These are phyloP conservation scores for Tuber brumale DNA, from an alignment of 495 filamentous ascomycete genomes.

Conservation along the genomic window DNA sequence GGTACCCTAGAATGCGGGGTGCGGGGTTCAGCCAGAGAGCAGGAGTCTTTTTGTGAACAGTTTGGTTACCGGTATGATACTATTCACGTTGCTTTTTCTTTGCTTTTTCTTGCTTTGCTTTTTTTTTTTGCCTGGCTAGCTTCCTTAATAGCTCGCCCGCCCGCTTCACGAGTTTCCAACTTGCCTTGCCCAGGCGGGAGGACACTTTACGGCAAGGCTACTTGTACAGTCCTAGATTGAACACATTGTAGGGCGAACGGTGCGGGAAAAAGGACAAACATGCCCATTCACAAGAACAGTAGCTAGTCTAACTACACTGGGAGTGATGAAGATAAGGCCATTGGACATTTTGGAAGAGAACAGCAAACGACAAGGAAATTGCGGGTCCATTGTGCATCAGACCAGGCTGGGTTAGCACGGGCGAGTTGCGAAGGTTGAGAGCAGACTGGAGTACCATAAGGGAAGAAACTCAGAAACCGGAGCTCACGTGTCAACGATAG, in stretches of 20 bases:
- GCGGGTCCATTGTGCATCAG: not conserved
- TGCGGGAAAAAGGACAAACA: not conserved
- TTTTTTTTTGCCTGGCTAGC: not conserved
- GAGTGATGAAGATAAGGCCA: not conserved
- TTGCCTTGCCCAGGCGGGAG: not conserved
- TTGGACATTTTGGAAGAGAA: not conserved
- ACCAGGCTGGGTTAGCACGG: not conserved
- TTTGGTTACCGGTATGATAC: not conserved
- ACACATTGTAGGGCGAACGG: not conserved
- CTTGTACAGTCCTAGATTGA: not conserved
- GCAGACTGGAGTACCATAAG: no score
- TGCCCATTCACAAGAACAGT: not conserved
- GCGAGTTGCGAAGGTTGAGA: not conserved
- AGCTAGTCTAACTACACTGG: not conserved
- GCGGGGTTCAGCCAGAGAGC: not conserved
- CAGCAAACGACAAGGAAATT: not conserved
- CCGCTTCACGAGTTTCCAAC: not conserved
- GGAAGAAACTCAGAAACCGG: not conserved
- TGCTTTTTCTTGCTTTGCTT: not conserved
- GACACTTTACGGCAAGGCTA: not conserved
- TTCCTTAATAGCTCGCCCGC: not conserved
- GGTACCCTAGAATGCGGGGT: not conserved
- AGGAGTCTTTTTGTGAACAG: not conserved
- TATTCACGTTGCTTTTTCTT: not conserved
- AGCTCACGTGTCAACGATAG: not conserved